Percentiles rank a stretch among this genome's conserved stretches.
phyloP scores from a whole-genome alignment of 2,329 filamentous ascomycete species.

The Exophiala lecanii-corni region DNA sequence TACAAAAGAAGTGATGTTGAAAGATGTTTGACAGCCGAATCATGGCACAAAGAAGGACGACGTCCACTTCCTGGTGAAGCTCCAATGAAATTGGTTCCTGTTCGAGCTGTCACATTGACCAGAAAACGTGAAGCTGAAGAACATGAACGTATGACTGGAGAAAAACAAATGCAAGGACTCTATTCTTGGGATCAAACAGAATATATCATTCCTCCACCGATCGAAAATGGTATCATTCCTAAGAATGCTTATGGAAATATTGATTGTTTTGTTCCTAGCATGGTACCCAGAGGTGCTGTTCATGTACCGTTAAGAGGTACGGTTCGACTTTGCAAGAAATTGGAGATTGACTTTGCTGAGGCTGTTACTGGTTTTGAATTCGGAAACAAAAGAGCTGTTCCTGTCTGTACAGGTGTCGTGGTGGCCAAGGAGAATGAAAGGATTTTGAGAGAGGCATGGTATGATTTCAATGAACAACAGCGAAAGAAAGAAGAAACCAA shows the following conservation, averaged over 20 bases:
- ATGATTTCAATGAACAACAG: constrained; percentile 70
- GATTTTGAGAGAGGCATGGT: constrained; percentile 70
- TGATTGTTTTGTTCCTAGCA: constrained; percentile 87
- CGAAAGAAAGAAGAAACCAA: constrained; percentile 79
- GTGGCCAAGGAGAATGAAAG: constrained; percentile 76
- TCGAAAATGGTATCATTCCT: constrained; percentile 78
- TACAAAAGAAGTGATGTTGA: constrained; percentile 75
- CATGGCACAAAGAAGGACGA: constrained; percentile 95
- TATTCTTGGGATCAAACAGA: constrained; percentile 84
- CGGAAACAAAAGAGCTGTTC: constrained; percentile 87
- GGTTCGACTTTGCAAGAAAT: constrained; percentile 72
- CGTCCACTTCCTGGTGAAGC: constrained; percentile 65
- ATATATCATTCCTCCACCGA: constrained; percentile 89
- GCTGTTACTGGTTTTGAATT: constrained; percentile 97
- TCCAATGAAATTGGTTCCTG: constrained; percentile 81
- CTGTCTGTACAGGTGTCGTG: constrained; percentile 85
- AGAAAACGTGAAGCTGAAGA: constrained; percentile 86
- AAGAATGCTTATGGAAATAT: constrained; percentile 97
- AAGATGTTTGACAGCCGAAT: constrained; percentile 84
- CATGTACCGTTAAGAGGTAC: constrained; percentile 78
- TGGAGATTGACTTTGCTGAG: constrained; percentile 85
- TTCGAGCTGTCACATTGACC: constrained; percentile 83
- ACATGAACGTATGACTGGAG: constrained; percentile 69
- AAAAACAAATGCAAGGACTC: constrained; percentile 80
- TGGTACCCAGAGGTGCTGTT: constrained; percentile 80